phyloP scores from a whole-genome alignment of 345 rosid species.

The Moricandia arvensis region DNA sequence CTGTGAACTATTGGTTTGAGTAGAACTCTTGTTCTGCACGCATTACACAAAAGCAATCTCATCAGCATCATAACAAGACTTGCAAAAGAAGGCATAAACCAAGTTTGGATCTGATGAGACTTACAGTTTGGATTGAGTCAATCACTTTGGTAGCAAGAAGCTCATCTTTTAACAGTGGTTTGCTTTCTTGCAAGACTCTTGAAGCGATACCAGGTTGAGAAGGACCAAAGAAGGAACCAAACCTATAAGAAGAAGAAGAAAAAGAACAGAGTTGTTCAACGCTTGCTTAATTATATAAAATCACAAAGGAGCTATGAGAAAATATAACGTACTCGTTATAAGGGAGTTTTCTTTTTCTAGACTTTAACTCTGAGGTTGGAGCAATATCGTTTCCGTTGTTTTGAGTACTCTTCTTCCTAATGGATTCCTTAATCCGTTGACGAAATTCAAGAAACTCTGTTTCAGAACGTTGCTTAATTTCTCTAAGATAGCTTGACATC shows the following conservation, averaged over 20 bases:
- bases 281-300: not conserved
- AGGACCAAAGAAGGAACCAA: conserved; percentile 90
- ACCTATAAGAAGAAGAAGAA: not conserved
- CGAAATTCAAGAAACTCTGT: conserved; percentile 56
- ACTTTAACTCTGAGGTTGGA: conserved; percentile 15
- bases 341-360: conserved; percentile 42
- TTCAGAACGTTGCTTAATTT: not conserved
- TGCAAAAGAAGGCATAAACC: not conserved
- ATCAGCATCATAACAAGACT: not conserved
- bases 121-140: conserved; percentile 45
- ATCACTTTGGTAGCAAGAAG: conserved; percentile 38
- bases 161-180: conserved; percentile 63
- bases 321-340: conserved; percentile 42
- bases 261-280: not conserved
- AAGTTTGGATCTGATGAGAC: conserved; percentile 10
- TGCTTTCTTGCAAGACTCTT: conserved; percentile 84
- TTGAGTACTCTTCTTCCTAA: conserved; percentile 41
- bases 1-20: conserved; percentile 35
- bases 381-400: conserved; percentile 40
- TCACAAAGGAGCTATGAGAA: not conserved
- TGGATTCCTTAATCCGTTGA: conserved; percentile 56
- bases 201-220: conserved; percentile 70
- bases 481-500: not conserved
- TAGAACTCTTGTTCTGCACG: conserved; percentile 49
- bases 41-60: conserved; percentile 12